phyloP scores from a whole-genome alignment of 2,329 filamentous ascomycete species.

The Paracoccidioides lutzii region DNA sequence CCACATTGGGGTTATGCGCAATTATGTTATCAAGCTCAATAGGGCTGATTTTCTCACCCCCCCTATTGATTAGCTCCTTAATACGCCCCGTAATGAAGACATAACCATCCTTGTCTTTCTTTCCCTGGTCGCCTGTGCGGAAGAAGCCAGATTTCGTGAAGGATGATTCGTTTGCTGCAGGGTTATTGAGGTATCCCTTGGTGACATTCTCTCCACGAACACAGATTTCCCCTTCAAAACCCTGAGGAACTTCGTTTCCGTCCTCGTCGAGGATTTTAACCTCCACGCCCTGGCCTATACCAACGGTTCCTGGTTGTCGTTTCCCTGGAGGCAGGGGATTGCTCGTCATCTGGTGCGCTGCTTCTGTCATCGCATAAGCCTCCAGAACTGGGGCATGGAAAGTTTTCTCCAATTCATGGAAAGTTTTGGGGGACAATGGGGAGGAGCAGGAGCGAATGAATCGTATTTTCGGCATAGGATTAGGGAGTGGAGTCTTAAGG shows the following conservation, averaged over 20 bases:
- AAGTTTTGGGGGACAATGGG: constrained; percentile 67
- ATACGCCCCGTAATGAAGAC: constrained; percentile 80
- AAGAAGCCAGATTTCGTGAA: constrained; percentile 71
- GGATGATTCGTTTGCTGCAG: constrained; percentile 57
- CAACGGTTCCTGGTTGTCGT: constrained; percentile 70
- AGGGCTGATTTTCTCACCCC: constrained; percentile 78
- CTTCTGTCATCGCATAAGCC: constrained; percentile 89
- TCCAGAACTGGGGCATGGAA: constrained; percentile 73
- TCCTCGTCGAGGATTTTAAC: constrained; percentile 61
- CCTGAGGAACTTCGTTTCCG: constrained; percentile 55
- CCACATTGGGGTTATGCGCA: constrained; percentile 56
- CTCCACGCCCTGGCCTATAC: constrained; percentile 71
- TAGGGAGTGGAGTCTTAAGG: constrained; percentile 58
- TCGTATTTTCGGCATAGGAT: constrained; percentile 57
- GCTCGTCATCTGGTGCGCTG: constrained; percentile 41
- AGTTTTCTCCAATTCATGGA: constrained; percentile 62
- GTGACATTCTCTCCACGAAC: constrained; percentile 75
- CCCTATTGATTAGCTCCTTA: constrained; percentile 84
- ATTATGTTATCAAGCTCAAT: constrained; percentile 78
- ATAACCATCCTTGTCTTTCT: constrained; percentile 67
- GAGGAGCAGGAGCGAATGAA: constrained; percentile 84
- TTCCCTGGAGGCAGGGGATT: constrained; percentile 58
- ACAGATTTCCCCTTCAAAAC: constrained; percentile 67
- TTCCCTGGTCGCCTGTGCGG: constrained; percentile 77
- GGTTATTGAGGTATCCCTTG: constrained; percentile 73